Evolutionary conservation across 768 basidiomycete genomes (phyloP), one percentile per base, ranked within the genome.

Genomic region (Trametes cingulata): DNA sequence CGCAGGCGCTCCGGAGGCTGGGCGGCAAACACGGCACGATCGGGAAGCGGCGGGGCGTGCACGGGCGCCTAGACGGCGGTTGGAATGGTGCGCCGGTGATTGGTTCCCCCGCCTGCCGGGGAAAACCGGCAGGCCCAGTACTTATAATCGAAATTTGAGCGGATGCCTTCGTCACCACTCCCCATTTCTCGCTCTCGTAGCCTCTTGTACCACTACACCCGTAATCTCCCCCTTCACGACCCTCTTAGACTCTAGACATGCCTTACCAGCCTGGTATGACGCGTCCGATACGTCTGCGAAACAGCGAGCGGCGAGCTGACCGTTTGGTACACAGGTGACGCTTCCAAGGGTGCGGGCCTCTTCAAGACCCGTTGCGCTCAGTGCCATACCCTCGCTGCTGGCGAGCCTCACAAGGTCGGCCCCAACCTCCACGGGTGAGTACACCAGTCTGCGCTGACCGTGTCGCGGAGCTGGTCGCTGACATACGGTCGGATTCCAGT

Each of bases 281-380:
- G 25, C 54, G 22, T 39, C 37, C 19, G 42, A 14, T 3, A 33
- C 22, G 1, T 33, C 20, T n/a, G 12, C 25, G 15, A 27, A 36
- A 52, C 22, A 29, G n/a, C 36, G 49, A n/a, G 42, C 14, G n/a
- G 8, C 6, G 25, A 17, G 58, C 59, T 63, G 9, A 64, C 19
- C 6, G 20, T 49, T 27, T 22, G 37, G 14, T 33, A 20, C 40
- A 35, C 20, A 84, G 95, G 95, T 86, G 92, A 97, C 80, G 75
- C 89, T 71, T 69, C 69, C 57, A 97, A 95, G 84, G 95, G 95
- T 77, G 95, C 95, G 73, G 78, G 81, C 72, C 89, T 97, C 75
- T 98, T 98, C 89, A 96, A 95, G 82, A 95, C 94, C 61, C 90
- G 95, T 58, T 95, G 91, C 70, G 88, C 90, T 41, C 93, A 97